Conservation (phyloP, 169 alveolate species). For the Plasmodium gaboni region DNA sequence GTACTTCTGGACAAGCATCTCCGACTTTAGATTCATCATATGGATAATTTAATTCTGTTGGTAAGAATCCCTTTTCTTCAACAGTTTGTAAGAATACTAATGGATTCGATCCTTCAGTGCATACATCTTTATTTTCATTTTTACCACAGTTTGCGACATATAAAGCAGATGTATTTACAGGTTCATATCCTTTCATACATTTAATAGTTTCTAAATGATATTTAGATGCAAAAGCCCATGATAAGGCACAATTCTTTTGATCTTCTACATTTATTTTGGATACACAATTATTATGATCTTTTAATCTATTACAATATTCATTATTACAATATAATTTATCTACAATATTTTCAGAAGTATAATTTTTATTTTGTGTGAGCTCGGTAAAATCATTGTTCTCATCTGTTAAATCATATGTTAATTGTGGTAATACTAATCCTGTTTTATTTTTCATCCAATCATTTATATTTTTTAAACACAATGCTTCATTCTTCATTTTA, state of each 20-base stretch:
- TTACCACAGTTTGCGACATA: not conserved
- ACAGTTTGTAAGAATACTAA: not conserved
- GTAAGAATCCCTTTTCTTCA: not conserved
- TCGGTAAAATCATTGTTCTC: not conserved
- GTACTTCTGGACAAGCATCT: constrained; percentile 4
- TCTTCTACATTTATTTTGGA: constrained; percentile 52
- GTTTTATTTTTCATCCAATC: not conserved
- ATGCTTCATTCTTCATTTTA: not conserved
- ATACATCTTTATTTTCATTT: not conserved
- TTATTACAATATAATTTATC: constrained; percentile 22
- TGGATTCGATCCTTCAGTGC: not conserved
- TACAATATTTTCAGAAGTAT: not conserved
- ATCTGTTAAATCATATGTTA: not conserved
- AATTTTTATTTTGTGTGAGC: not conserved
- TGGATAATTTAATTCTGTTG: constrained; percentile 1
- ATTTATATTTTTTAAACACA: constrained; percentile 5
- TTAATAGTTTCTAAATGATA: constrained; percentile 70
- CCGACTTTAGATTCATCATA: not conserved
- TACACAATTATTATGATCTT: constrained; percentile 40
- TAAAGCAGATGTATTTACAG: not conserved
- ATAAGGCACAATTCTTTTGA: constrained; percentile 63
- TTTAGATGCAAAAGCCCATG: constrained; percentile 75
- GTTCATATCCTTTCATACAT: constrained; percentile 25
- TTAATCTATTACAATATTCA: constrained; percentile 46
- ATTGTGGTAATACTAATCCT: constrained; percentile 1